Evolutionary conservation across 106 monocot genomes (phyloP).

Genomic region (Phalaenopsis aphrodite): DNA sequence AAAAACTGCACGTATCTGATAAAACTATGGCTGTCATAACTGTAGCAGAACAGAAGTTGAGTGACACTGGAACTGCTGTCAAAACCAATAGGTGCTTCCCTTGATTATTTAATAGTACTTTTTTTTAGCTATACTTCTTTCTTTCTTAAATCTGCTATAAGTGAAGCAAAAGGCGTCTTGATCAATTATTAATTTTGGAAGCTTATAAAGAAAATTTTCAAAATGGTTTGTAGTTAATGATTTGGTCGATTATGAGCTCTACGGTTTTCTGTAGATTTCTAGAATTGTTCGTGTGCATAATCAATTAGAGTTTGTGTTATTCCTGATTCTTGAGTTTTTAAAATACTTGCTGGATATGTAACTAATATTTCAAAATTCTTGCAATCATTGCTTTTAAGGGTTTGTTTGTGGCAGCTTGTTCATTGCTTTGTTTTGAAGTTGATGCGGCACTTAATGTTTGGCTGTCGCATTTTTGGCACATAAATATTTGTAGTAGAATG

Average conservation of each 20-base stretch:
- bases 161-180: no score
- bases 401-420: no score
- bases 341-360: neutral
- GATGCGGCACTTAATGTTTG: no score
- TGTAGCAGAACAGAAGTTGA: constrained; percentile 74
- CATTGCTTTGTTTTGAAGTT: no score
- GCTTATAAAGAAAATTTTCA: neutral
- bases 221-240: neutral
- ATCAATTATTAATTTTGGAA: no score
- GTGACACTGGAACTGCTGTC: constrained; percentile 77
- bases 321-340: neutral
- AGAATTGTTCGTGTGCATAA: neutral
- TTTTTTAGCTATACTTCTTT: neutral
- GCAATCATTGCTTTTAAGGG: neutral
- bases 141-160: neutral
- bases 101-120: neutral
- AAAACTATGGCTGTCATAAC: constrained; percentile 76
- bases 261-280: neutral
- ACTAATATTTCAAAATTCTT: neutral
- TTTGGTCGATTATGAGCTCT: neutral
- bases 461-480: no score
- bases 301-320: neutral
- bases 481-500: no score
- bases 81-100: constrained; percentile 61
- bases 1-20: constrained; percentile 80